Evolutionary conservation across 257 asterid species (phyloP).

Genomic region (Solanum pimpinellifolium): DNA sequence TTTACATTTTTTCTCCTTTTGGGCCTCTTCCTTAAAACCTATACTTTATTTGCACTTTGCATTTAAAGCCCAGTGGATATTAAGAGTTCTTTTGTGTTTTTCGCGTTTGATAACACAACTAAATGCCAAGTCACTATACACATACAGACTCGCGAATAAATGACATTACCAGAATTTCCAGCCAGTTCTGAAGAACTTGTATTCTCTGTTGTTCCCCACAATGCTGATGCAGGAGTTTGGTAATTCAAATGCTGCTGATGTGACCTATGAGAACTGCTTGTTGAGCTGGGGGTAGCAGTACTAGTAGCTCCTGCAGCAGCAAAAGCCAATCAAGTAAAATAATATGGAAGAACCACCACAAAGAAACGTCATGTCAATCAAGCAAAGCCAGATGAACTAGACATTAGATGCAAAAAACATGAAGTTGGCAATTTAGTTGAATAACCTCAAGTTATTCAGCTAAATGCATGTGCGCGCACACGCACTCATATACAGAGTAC

Average conservation of each 20-base stretch:
- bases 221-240: constrained; percentile 68
- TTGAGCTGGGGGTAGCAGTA: constrained; percentile 17
- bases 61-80: not conserved
- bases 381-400: not conserved
- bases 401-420: not conserved
- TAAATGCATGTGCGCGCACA: not conserved
- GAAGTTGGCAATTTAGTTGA: not conserved
- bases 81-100: not conserved
- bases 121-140: not conserved
- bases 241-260: constrained; percentile 36
- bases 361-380: not conserved
- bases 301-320: constrained; percentile 17
- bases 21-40: not conserved
- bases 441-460: not conserved
- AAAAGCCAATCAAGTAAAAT: not conserved
- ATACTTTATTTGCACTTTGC: not conserved
- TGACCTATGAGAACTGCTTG: constrained; percentile 34
- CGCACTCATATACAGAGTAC: not conserved
- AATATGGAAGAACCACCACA: not conserved
- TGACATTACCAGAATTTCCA: constrained; percentile 37
- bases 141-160: not conserved
- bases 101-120: not conserved
- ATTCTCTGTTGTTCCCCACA: constrained; percentile 41
- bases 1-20: not conserved
- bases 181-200: constrained; percentile 24